Conservation (phyloP, 1,139 yeast genomes). For the Pneumocystis oryctolagi region DNA sequence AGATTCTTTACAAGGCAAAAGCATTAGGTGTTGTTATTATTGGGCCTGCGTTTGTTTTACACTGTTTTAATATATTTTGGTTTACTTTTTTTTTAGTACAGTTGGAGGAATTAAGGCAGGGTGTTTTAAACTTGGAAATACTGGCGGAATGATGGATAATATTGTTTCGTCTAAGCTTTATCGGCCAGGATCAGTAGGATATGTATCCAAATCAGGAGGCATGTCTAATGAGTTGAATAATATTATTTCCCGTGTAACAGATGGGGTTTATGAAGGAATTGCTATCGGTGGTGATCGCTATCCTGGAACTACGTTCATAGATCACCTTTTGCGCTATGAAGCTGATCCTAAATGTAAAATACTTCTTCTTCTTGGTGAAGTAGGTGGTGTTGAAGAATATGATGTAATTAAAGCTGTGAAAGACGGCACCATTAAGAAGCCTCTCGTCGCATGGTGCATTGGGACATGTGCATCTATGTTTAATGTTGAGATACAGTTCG, state of each 20-base stretch:
- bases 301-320: constrained; percentile 37
- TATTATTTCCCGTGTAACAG: constrained; percentile 32
- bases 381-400: constrained; percentile 36
- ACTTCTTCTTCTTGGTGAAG: constrained; percentile 33
- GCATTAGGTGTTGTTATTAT: constrained; percentile 34
- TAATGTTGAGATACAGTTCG: constrained; percentile 36
- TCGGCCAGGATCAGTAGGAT: constrained; percentile 35
- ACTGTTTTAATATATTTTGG: neutral
- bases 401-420: constrained; percentile 35
- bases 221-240: constrained; percentile 37
- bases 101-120: constrained; percentile 39
- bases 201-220: constrained; percentile 36
- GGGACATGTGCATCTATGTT: constrained; percentile 37
- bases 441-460: constrained; percentile 37
- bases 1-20: constrained; percentile 31
- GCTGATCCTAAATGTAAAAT: constrained; percentile 34
- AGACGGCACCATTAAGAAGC: constrained; percentile 31
- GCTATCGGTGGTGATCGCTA: constrained; percentile 37
- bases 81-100: neutral
- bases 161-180: constrained; percentile 35
- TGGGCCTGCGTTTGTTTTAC: constrained; percentile 30
- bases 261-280: constrained; percentile 35
- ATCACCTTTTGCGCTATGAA: constrained; percentile 33
- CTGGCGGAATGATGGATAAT: constrained; percentile 39
- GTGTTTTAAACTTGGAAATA: constrained; percentile 36